These are phyloP conservation scores for Aureobasidium sp. DNA, from an alignment of 2,329 filamentous ascomycete genomes.

Conservation along the genomic window DNA sequence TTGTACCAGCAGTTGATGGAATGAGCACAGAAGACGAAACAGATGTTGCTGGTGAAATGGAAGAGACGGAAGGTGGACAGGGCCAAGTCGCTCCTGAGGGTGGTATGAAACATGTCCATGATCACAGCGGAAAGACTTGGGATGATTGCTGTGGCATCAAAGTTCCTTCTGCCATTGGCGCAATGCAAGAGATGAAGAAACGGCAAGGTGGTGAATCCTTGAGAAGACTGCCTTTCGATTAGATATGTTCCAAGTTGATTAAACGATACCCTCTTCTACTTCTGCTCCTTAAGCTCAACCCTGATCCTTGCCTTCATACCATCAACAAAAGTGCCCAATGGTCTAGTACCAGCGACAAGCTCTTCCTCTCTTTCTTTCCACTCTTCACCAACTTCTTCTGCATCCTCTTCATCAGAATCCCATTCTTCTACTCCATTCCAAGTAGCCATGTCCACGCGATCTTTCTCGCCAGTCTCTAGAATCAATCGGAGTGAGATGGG, in stretches of 20 bases:
- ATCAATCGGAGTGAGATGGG: constrained; percentile 74
- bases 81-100: constrained; percentile 68
- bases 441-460: constrained; percentile 73
- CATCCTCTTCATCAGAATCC: constrained; percentile 46
- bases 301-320: constrained; percentile 74
- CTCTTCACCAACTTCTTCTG: constrained; percentile 41
- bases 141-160: constrained; percentile 99
- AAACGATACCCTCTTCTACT: constrained; percentile 3
- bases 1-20: constrained; percentile 81
- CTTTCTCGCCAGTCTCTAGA: constrained; percentile 94
- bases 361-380: constrained; percentile 85
- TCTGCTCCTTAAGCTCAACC: constrained; percentile 60
- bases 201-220: constrained; percentile 67
- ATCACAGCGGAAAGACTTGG: constrained; percentile 60
- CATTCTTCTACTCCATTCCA: constrained; percentile 40
- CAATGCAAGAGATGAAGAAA: constrained; percentile 90
- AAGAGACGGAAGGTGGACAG: constrained; percentile 56
- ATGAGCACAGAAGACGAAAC: constrained; percentile 76
- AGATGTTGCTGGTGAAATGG: constrained; percentile 51
- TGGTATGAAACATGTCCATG: constrained; percentile 68
- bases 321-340: constrained; percentile 87
- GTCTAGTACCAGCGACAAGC: constrained; percentile 80
- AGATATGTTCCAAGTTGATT: background rate
- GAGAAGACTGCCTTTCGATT: constrained; percentile 87
- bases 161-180: constrained; percentile 93